A percentile compares a stretch with the other conserved stretches of the same genome.
These are phyloP conservation scores for Pythium brassicae DNA, from an alignment of 352 stramenopile species.

Conservation along the genomic window DNA sequence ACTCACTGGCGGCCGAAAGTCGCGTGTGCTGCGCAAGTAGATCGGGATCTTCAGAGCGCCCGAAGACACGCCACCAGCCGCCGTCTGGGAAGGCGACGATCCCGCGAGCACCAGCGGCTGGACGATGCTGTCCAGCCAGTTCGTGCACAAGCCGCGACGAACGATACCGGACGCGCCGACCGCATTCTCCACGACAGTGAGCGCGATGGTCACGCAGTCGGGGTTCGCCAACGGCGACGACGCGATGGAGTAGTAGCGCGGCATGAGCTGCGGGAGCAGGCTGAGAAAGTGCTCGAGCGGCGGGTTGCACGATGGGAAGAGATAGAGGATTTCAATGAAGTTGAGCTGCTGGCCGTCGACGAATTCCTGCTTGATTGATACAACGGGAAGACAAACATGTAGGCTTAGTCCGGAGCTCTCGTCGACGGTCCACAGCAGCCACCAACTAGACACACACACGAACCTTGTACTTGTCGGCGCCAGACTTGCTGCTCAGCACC, in stretches of 20 bases:
- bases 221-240: conserved; percentile 87
- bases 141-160: conserved; percentile 57
- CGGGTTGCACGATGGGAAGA: conserved; percentile 90
- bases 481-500: conserved; percentile 65
- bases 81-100: not conserved
- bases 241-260: conserved; percentile 95
- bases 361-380: conserved; percentile 47
- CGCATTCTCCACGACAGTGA: conserved; percentile 90
- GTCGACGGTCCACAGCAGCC: too few species aligned
- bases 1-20: conserved; percentile 87
- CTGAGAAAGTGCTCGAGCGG: conserved; percentile 87
- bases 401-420: too few species aligned
- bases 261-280: conserved; percentile 85
- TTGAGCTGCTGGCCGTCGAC: conserved; percentile 86
- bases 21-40: conserved; percentile 87
- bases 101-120: conserved; percentile 29
- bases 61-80: not conserved
- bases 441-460: not conserved
- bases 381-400: not conserved
- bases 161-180: conserved; percentile 31
- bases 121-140: conserved; percentile 51
- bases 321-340: conserved; percentile 87
- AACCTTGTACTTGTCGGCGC: conserved; percentile 64
- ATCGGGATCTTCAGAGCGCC: conserved; percentile 56
- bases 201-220: conserved; percentile 75